phyloP scores from a whole-genome alignment of 176 grass and related monocot genomes.

The Pharus latifolius region DNA sequence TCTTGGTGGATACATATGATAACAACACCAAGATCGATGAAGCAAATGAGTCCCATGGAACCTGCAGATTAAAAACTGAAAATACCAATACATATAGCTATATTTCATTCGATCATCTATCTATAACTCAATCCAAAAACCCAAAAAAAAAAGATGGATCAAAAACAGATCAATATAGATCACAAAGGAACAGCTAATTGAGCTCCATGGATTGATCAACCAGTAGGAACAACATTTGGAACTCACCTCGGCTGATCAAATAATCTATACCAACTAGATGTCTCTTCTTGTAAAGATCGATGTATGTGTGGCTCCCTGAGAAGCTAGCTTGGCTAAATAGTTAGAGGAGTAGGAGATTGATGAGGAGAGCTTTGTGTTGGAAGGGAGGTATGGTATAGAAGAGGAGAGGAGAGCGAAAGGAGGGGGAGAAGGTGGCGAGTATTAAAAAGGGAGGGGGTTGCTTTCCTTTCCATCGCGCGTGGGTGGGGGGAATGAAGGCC shows the following conservation, averaged over 20 bases:
- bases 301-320: not conserved
- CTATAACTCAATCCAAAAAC: not conserved
- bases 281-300: not conserved
- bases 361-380: not conserved
- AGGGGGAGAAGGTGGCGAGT: conserved; percentile 31
- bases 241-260: conserved; percentile 29
- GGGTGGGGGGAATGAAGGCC: conserved; percentile 40
- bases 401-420: conserved; percentile 22
- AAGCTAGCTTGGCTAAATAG: conserved; percentile 7
- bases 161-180: conserved; percentile 6
- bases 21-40: not conserved
- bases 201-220: not conserved
- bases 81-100: not conserved
- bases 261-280: not conserved
- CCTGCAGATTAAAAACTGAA: not conserved
- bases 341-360: not conserved
- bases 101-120: not conserved
- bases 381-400: not conserved
- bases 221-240: not conserved
- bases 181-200: not conserved
- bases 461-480: conserved; percentile 49
- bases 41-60: not conserved
- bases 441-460: conserved; percentile 35
- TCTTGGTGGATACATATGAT: not conserved
- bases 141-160: not conserved